Conservation (phyloP, 768 basidiomycete genomes). For the Trametes cingulata region DNA sequence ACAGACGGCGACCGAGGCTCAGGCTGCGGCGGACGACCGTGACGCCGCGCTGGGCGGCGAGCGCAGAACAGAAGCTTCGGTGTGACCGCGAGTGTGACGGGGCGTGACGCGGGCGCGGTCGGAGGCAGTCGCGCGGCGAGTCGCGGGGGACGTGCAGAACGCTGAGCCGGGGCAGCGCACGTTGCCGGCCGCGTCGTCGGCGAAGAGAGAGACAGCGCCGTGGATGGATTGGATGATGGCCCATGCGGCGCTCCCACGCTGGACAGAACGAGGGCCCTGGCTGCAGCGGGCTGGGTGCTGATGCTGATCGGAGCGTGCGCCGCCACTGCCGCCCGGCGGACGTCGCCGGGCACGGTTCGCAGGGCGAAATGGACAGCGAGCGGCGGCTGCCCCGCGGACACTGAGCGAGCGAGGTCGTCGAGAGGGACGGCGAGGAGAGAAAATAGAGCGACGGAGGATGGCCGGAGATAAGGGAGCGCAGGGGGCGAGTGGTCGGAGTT, state of each 20-base stretch:
- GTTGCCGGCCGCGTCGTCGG: slow-evolving; percentile 69
- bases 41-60: background rate
- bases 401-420: background rate
- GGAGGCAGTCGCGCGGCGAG: background rate
- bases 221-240: slow-evolving; percentile 21
- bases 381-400: background rate
- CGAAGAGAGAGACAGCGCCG: slow-evolving; percentile 66
- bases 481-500: slow-evolving; percentile 5
- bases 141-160: slow-evolving; percentile 71
- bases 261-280: slow-evolving; percentile 10
- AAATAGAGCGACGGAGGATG: background rate
- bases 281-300: slow-evolving; percentile 8
- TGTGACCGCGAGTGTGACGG: slow-evolving; percentile 2
- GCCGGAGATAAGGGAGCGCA: slow-evolving; percentile 5
- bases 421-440: background rate
- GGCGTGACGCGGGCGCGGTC: slow-evolving; percentile 8
- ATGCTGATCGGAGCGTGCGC: slow-evolving; percentile 18
- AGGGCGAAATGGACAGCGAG: background rate
- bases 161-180: slow-evolving; percentile 55
- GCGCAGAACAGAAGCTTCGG: background rate
- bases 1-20: slow-evolving; percentile 3
- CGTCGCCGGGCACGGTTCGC: slow-evolving; percentile 10
- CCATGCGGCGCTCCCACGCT: slow-evolving; percentile 20
- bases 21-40: background rate
- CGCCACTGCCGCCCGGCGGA: slow-evolving; percentile 17